Conservation (phyloP, 2,329 filamentous ascomycete species). For the Endocalyx cinctus region DNA sequence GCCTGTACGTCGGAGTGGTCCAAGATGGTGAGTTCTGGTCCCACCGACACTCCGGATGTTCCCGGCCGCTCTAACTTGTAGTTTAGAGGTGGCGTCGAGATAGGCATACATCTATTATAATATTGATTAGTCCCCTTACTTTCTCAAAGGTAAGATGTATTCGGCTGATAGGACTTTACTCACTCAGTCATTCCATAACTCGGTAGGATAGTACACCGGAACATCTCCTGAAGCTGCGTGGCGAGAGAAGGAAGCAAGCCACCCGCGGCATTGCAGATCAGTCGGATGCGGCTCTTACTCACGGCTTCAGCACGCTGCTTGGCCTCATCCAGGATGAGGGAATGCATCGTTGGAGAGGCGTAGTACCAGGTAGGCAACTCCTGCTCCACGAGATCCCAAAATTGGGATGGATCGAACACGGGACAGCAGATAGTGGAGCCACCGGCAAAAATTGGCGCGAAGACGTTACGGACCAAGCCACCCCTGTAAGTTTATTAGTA, state of each 20-base stretch:
- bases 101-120: conserved; percentile 43
- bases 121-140: too few relatives aligned
- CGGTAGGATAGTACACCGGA: conserved; percentile 47
- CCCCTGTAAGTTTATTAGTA: conserved; percentile 31
- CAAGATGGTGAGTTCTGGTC: conserved; percentile 47
- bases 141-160: too few relatives aligned
- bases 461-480: conserved; percentile 50
- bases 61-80: conserved; percentile 48
- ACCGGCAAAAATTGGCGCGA: conserved; percentile 49
- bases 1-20: conserved; percentile 33
- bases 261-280: conserved; percentile 54
- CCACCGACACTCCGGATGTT: conserved; percentile 48
- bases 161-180: too few relatives aligned
- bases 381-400: conserved; percentile 50
- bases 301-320: conserved; percentile 34
- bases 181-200: conserved; percentile 58
- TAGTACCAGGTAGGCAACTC: conserved; percentile 52
- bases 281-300: conserved; percentile 38
- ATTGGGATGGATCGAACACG: conserved; percentile 49
- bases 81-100: conserved; percentile 49
- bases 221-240: conserved; percentile 42
- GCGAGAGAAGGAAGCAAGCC: conserved; percentile 48
- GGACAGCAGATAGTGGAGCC: conserved; percentile 51
- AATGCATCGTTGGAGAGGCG: conserved; percentile 53
- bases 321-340: conserved; percentile 46